Evolutionary conservation across 305 asterid species (phyloP), one percentile per base, ranked within the genome.

Genomic region (Nicotiana rustica): DNA sequence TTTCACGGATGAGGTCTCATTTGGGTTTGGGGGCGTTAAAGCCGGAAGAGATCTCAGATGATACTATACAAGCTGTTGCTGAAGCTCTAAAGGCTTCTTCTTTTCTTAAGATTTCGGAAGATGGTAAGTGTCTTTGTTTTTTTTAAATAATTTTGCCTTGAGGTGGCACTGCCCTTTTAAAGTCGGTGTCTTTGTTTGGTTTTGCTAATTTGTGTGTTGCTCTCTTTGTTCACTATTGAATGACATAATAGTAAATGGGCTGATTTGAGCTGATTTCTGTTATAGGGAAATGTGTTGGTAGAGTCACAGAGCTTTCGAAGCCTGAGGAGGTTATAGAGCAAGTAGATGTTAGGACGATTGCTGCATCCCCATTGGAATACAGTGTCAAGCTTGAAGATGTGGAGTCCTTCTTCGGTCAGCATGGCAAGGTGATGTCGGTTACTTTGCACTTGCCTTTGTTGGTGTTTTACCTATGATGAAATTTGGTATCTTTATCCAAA

Each of bases 281-380:
- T 77, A 31, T n/a, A 96, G 99, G 98, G 33, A 84, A 83, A 82
- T 93, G 87, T 81, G 90, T 96, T 85, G 98, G 98, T 86, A 92
- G 99, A 86, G 87, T 88, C 85, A 83, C 91, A 8, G 95, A 92
- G 85, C 91, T 95, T 79, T 85, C 95, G 12, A 91, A 95, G 88
- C 91, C 93, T 0, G 99, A 95, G 81, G 97, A 92, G 90, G 94
- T 89, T 44, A 95, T 96, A 61, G 94, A 93, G 87, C 99, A 95
- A 87, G 65, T 87, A 66, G 96, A 93, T 87, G 91, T 80, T n/a
- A 90, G 95, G 84, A 96, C 98, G 47, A 84, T 96, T 80, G 98
- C 99, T 77, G 98, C 93, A 77, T 92, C 97, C 14, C 97, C 98
- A 6, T 87, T 96, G 59, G 98, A 88, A 85, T 92, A 90, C 85